phyloP scores from a whole-genome alignment of 768 basidiomycete species.

The Tylopilus felleus region DNA sequence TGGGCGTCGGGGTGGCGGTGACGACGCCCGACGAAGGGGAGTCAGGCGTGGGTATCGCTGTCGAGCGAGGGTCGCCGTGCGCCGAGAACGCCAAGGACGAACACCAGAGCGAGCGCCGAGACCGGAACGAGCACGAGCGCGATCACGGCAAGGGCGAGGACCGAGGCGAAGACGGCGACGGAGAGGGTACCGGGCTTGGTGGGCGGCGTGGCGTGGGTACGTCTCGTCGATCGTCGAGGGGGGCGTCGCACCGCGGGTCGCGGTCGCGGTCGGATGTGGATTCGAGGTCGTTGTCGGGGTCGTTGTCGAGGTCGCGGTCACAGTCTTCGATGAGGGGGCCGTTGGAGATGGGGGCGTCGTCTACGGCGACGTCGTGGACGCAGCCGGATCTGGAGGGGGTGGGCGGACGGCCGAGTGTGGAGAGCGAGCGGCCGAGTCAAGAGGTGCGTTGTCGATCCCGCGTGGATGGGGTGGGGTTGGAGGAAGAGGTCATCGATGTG shows the following conservation, averaged over 20 bases:
- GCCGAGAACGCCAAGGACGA: neutral
- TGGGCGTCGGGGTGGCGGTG: slow-evolving; percentile 13
- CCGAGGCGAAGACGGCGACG: neutral
- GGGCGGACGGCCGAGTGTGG: slow-evolving; percentile 1
- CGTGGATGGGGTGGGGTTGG: neutral
- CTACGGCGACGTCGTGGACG: slow-evolving; percentile 29
- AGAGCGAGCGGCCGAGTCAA: slow-evolving; percentile 2
- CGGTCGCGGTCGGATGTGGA: slow-evolving; percentile 6
- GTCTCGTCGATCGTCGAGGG: neutral
- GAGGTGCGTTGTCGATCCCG: slow-evolving; percentile 1
- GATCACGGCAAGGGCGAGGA: neutral
- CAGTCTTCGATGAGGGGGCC: slow-evolving; percentile 17
- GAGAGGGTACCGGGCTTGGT: neutral
- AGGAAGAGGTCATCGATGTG: neutral
- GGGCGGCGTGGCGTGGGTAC: neutral
- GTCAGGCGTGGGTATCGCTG: neutral
- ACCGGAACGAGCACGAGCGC: neutral
- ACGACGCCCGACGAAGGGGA: slow-evolving; percentile 13
- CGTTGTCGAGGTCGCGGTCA: slow-evolving; percentile 9
- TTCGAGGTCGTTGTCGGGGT: slow-evolving; percentile 8
- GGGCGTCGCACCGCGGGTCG: neutral
- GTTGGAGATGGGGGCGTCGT: slow-evolving; percentile 19
- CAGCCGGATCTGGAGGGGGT: slow-evolving; percentile 12
- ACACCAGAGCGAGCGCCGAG: neutral
- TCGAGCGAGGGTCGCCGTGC: neutral